Percentiles rank a stretch among this genome's conserved stretches.
These are phyloP conservation scores for Cladosporium sp. DNA, from an alignment of 2,329 filamentous ascomycete genomes.

Conservation along the genomic window DNA sequence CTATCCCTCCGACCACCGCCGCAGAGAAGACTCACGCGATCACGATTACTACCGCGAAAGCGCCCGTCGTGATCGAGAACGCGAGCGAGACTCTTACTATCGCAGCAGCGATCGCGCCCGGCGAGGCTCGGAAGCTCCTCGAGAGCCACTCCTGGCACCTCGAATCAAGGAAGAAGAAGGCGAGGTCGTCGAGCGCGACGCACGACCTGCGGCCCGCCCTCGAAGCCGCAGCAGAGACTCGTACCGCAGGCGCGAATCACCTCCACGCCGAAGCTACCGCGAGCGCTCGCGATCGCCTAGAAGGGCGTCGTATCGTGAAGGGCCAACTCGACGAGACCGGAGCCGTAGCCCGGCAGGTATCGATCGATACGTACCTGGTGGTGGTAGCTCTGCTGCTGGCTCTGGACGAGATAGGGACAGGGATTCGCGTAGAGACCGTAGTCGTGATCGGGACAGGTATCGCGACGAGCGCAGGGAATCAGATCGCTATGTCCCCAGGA, in stretches of 20 bases:
- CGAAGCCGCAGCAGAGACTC: conserved; percentile 14
- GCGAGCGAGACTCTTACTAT: conserved; percentile 21
- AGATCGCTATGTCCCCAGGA: conserved; percentile 33
- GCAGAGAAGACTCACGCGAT: conserved; percentile 24
- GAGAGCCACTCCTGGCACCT: neutral
- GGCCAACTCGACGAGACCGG: conserved; percentile 17
- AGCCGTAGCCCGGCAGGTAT: conserved; percentile 27
- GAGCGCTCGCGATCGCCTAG: conserved; percentile 11
- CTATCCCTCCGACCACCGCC: conserved; percentile 19
- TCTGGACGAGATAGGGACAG: conserved; percentile 19
- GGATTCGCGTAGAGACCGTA: conserved; percentile 18
- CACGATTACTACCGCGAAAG: conserved; percentile 11
- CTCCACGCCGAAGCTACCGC: conserved; percentile 9
- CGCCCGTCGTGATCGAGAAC: neutral
- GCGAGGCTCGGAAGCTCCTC: neutral
- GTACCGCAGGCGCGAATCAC: conserved; percentile 6
- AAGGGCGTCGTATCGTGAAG: conserved; percentile 19
- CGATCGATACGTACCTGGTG: conserved; percentile 38
- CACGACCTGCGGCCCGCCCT: conserved; percentile 4
- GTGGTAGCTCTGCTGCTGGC: conserved; percentile 15
- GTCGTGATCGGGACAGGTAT: conserved; percentile 28
- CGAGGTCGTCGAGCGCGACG: conserved; percentile 13
- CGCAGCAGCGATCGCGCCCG: conserved; percentile 21
- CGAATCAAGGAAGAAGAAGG: conserved; percentile 14
- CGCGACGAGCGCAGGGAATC: conserved; percentile 29